phyloP scores from a whole-genome alignment of 352 stramenopile genomes.

The Globisporangium radiosum region DNA sequence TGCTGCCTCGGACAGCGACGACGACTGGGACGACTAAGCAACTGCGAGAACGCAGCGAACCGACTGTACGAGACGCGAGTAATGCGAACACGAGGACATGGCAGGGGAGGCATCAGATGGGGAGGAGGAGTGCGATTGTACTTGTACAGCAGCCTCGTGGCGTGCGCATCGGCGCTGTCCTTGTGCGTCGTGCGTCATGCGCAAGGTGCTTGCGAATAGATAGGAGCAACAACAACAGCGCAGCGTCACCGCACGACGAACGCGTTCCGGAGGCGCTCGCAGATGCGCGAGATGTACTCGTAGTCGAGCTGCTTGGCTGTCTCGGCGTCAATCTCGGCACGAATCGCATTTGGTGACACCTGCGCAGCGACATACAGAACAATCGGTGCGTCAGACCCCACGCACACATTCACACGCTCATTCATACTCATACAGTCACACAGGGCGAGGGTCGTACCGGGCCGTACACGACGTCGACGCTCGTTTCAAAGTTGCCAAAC shows the following conservation, averaged over 20 bases:
- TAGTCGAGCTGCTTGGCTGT: conserved; percentile 28
- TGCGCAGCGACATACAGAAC: conserved; percentile 16
- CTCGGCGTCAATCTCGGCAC: conserved; percentile 31
- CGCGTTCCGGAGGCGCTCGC: conserved; percentile 31
- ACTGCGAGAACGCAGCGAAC: not conserved
- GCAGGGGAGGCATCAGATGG: no score
- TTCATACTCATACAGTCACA: not conserved
- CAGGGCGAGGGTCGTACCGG: conserved; percentile 23
- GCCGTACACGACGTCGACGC: conserved; percentile 37
- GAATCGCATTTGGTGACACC: conserved; percentile 42
- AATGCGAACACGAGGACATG: no score
- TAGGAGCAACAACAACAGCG: not conserved
- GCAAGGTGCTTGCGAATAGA: not conserved
- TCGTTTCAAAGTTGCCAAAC: conserved; percentile 39
- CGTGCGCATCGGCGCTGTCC: no score
- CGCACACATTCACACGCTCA: not conserved
- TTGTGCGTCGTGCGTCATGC: no score
- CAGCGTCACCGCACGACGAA: conserved; percentile 28
- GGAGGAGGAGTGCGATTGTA: no score
- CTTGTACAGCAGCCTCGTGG: no score
- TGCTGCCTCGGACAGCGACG: conserved; percentile 54
- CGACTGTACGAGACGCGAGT: no score
- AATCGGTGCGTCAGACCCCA: not conserved
- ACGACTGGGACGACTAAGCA: conserved; percentile 78
- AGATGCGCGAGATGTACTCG: conserved; percentile 57